These are phyloP conservation scores for Paramecium caudatum DNA, from an alignment of 73 alveolate species.

Conservation along the genomic window DNA sequence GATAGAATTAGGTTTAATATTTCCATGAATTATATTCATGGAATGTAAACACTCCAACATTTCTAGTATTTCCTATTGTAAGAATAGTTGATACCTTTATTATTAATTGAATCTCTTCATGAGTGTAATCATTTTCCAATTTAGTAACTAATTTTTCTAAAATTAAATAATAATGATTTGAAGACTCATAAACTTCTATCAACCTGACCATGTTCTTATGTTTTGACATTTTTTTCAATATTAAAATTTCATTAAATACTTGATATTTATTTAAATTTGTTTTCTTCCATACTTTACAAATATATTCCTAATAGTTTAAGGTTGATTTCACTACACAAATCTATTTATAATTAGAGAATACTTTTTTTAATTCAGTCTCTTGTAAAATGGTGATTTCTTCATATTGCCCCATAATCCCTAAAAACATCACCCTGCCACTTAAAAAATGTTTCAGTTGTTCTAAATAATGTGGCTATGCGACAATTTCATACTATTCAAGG, in stretches of 20 bases:
- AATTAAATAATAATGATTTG: neutral
- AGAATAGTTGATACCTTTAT: neutral
- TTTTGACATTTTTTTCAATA: neutral
- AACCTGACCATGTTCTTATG: neutral
- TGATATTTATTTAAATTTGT: neutral
- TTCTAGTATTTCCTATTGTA: neutral
- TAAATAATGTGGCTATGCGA: too few species aligned
- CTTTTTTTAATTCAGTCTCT: neutral
- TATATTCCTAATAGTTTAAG: neutral
- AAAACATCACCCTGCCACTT: neutral
- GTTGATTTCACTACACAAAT: neutral
- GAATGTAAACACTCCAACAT: neutral
- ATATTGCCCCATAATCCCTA: neutral
- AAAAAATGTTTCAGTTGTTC: neutral
- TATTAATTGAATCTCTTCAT: neutral
- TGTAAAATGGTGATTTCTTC: neutral
- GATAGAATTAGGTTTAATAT: neutral
- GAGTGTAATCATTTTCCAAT: slow-evolving; percentile 1
- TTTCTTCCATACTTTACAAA: slow-evolving; percentile 4
- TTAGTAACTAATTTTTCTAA: neutral
- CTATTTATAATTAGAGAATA: neutral
- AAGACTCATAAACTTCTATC: neutral
- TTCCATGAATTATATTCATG: neutral
- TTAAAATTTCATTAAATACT: neutral
- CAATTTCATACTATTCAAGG: slow-evolving; percentile 7